Evolutionary conservation across 2,329 filamentous ascomycete genomes (phyloP), one percentile per base, ranked within the genome.

Genomic region (Cytospora chrysosperma): DNA sequence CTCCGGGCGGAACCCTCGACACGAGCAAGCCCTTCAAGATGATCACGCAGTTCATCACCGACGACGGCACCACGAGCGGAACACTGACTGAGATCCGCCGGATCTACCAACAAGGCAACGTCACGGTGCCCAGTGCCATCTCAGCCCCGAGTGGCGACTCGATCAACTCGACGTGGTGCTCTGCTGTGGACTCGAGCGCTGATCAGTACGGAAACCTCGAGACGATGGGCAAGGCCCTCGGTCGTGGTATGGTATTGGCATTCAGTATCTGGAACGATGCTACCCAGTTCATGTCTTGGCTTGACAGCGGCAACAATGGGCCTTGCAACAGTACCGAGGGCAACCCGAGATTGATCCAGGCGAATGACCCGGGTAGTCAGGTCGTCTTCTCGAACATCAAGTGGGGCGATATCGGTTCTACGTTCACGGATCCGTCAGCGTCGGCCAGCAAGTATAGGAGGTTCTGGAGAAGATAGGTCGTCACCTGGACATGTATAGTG

Each of bases 361-460:
- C 73, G n/a, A 69, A 79, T 21, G 71, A 78, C 62, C 76, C 78
- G 2, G 73, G 74, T 24, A 78, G 81, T 4, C 74, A 74, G 21
- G 79, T 84, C 3, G 76, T 74, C 3, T 85, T 82, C 69, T 79
- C 77, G 37, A 77, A 82, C 64, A 79, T 85, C 66, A 79, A 78
- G 67, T 81, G 79, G 77, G 82, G 82, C n/a, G 79, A 84, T 61
- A 81, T 85, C 68, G 80, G 77, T 4, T 79, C 77, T 9, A 83
- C 81, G 3, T n/a, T 54, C 24, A 9, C 34, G 8, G 47, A 51
- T n/a, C 24, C 28, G 28, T 51, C 59, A n/a, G n/a, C n/a, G 24
- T 34, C 43, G 8, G 19, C 59, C 13, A 21, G 34, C 40, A 57
- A 50, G 40, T 15, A 49, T 1, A 57, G 10, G 40, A 52, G 30